These are phyloP conservation scores for Puccinia horiana DNA, from an alignment of 1,284 basidiomycete genomes.

Conservation along the genomic window DNA sequence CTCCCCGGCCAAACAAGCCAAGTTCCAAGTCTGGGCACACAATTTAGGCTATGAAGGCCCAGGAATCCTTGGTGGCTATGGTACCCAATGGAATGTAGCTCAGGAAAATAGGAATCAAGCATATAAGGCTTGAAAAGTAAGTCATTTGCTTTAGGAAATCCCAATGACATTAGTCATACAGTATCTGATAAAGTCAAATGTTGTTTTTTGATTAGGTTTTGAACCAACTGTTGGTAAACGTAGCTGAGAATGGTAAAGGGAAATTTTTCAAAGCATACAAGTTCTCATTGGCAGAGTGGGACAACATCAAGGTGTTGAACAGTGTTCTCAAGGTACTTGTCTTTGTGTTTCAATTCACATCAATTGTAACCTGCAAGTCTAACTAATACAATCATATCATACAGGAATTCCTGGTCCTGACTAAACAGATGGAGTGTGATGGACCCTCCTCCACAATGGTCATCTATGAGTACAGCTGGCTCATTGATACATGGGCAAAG, in stretches of 20 bases:
- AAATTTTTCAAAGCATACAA: not conserved
- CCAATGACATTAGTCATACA: not conserved
- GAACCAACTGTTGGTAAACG: not conserved
- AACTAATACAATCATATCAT: not conserved
- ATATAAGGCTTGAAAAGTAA: not conserved
- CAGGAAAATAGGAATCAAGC: not conserved
- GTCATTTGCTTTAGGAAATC: too few species aligned
- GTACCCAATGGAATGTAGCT: not conserved
- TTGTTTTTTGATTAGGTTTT: not conserved
- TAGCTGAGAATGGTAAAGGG: not conserved
- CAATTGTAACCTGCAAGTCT: not conserved
- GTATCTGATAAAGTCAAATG: not conserved
- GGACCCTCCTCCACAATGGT: not conserved
- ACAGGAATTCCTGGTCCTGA: not conserved
- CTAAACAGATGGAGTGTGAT: not conserved
- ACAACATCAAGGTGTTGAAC: not conserved
- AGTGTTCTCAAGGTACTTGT: not conserved
- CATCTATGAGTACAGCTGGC: not conserved
- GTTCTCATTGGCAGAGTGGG: not conserved
- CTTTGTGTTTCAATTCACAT: not conserved
- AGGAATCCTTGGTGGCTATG: not conserved
- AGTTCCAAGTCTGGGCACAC: not conserved
- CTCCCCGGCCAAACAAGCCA: not conserved
- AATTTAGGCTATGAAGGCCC: not conserved
- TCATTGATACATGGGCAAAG: not conserved